These are phyloP conservation scores for Zangia roseola DNA, from an alignment of 768 basidiomycete species.

Conservation along the genomic window DNA sequence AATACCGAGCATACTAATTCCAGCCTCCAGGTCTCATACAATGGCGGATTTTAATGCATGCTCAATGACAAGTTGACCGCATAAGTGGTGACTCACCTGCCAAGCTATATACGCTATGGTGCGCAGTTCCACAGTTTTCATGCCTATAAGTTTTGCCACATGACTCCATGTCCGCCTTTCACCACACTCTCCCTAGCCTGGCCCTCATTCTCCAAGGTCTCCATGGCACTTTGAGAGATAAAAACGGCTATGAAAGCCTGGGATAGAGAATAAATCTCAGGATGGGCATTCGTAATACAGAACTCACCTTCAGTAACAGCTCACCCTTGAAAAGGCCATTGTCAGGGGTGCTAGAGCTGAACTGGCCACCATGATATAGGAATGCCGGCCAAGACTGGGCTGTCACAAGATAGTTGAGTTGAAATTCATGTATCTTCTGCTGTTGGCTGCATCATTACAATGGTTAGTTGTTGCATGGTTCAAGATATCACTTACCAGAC, in stretches of 20 bases:
- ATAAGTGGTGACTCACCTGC: too few species aligned
- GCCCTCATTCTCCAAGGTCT: background rate
- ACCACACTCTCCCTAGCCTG: background rate
- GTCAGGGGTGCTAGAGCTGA: background rate
- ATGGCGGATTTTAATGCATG: too few species aligned
- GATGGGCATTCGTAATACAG: background rate
- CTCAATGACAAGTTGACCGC: too few species aligned
- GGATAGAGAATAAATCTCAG: too few species aligned
- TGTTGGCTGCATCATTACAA: background rate
- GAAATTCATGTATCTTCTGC: background rate
- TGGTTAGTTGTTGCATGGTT: too few species aligned
- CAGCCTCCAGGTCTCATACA: too few species aligned
- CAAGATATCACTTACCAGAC: too few species aligned
- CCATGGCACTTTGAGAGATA: too few species aligned
- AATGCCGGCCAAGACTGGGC: conserved; percentile 1
- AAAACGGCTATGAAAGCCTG: too few species aligned
- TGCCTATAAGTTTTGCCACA: background rate
- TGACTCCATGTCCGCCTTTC: background rate
- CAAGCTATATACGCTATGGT: conserved; percentile 9
- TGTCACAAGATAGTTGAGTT: background rate
- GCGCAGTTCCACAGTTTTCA: background rate
- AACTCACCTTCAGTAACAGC: background rate
- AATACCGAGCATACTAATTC: too few species aligned
- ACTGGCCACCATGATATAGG: background rate
- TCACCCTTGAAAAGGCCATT: background rate